phyloP scores from a whole-genome alignment of 805 yeast species.

The Yarrowia porcina region DNA sequence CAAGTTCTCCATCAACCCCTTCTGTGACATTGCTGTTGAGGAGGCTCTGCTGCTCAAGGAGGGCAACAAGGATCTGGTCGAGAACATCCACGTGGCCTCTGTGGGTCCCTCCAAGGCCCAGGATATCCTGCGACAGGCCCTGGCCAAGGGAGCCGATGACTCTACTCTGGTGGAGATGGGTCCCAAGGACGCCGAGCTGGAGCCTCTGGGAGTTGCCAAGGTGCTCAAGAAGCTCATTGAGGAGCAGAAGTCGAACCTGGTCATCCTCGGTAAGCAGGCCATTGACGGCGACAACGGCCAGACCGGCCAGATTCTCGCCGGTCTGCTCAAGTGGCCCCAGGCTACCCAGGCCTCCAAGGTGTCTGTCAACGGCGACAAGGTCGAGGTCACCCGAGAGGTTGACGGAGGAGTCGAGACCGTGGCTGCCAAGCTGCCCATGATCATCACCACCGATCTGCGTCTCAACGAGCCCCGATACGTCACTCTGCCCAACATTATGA shows the following conservation, averaged over 20 bases:
- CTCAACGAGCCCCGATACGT: constrained; percentile 94
- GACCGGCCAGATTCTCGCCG: constrained; percentile 96
- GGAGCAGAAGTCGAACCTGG: constrained; percentile 67
- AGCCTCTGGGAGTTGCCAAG: constrained; percentile 89
- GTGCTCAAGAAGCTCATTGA: constrained; percentile 70
- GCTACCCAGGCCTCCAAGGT: constrained; percentile 93
- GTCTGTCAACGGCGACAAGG: constrained; percentile 50
- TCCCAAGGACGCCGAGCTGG: constrained; percentile 55
- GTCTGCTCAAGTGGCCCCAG: constrained; percentile 91
- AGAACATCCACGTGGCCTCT: constrained; percentile 82
- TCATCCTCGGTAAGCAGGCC: constrained; percentile 92
- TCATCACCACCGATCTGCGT: constrained; percentile 89
- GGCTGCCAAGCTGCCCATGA: constrained; percentile 72
- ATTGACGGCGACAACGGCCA: constrained; percentile 94
- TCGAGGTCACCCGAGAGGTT: constrained; percentile 81
- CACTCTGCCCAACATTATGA: constrained; percentile 94
- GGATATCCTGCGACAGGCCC: constrained; percentile 81
- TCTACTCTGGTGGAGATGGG: constrained; percentile 80
- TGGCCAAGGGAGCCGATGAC: constrained; percentile 92
- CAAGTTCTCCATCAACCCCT: constrained; percentile 91
- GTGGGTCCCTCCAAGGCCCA: constrained; percentile 85
- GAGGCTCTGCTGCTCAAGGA: constrained; percentile 82
- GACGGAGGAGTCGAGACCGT: constrained; percentile 93
- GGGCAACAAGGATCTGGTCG: constrained; percentile 61
- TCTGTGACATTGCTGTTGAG: constrained; percentile 96